Evolutionary conservation across 2,329 filamentous ascomycete genomes (phyloP).

Genomic region (Colletotrichum coccodes): DNA sequence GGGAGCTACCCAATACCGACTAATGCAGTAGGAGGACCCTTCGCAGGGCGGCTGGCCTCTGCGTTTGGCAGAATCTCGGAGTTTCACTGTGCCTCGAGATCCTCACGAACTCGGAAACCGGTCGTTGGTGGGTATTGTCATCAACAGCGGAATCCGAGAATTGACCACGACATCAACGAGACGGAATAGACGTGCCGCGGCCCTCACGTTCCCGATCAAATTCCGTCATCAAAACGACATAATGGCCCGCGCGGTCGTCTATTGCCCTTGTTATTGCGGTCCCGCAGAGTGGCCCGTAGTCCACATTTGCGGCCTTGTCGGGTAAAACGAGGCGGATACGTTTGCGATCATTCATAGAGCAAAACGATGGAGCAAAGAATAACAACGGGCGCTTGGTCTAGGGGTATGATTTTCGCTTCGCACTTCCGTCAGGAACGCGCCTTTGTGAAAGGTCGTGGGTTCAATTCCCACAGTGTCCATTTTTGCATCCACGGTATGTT

Average conservation of each 20-base stretch:
- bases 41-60: background rate
- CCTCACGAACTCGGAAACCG: background rate
- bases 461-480: conserved; percentile 32
- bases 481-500: no score
- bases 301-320: background rate
- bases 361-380: rapidly evolving
- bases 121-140: conserved; percentile 1
- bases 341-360: rapidly evolving
- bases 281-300: background rate
- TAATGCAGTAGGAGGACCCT: background rate
- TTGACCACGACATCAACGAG: background rate
- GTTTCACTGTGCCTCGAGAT: background rate
- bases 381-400: conserved; percentile 28
- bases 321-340: background rate
- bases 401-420: conserved; percentile 33
- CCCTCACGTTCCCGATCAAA: background rate
- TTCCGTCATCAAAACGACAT: conserved; percentile 20
- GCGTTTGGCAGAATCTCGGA: conserved; percentile 6
- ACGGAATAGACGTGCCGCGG: conserved; percentile 5
- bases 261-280: background rate
- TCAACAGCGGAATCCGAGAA: conserved; percentile 8
- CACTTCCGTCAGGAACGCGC: background rate
- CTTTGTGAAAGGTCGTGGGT: conserved; percentile 26
- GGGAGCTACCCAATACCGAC: background rate
- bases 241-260: background rate